Base-by-base conservation (phyloP, 176 grass and related monocot species). In the Saccharum spontaneum region DNA sequence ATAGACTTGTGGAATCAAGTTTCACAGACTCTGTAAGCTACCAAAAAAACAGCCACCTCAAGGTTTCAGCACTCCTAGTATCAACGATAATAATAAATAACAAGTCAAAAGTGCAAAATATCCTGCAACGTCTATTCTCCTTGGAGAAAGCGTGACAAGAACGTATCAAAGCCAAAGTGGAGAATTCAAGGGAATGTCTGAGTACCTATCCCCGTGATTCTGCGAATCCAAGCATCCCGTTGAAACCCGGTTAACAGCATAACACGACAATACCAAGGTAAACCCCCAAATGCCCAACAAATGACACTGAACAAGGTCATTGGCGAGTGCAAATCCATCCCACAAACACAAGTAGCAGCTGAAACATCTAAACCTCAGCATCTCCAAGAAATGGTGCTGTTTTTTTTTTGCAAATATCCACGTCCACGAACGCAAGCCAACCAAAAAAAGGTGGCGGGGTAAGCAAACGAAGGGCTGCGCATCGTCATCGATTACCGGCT, bases 401-500 rank as follows among this genome's bases (percentile, higher is more conserved):
- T 64, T 49, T 5, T 10, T 15, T 5, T 6, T 14, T 33, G 17
- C 22, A 31, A 73, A 66, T 37, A 82, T 2, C 18, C 7, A 15
- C 26, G 33, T 28, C 39, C 46, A 34, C 7, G 50, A 48, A 33
- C 62, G 57, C 79, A 37, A 40, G 36, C 26, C 62, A 69, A 2
- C 43, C 5, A 46, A 30, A 69, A 88, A 76, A 59, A 38, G 79
- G 79, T 39, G 44, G 31, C 75, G 52, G 64, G 7, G 1, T 7
- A 37, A 26, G 68, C n/a, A 81, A 73, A 17, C 26, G n/a, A 67
- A 20, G 16, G 54, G 57, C 12, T 3, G 23, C 13, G 17, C 48
- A n/a, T 68, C 78, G 28, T 6, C 17, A 52, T 28, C 13, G 26
- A 31, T 84, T 90, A 99, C 97, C 74, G 92, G 89, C 77, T 99